A percentile compares a stretch with the other conserved stretches of the same genome.
phyloP scores from a whole-genome alignment of 441 rosid genomes.

The Croton setiger region DNA sequence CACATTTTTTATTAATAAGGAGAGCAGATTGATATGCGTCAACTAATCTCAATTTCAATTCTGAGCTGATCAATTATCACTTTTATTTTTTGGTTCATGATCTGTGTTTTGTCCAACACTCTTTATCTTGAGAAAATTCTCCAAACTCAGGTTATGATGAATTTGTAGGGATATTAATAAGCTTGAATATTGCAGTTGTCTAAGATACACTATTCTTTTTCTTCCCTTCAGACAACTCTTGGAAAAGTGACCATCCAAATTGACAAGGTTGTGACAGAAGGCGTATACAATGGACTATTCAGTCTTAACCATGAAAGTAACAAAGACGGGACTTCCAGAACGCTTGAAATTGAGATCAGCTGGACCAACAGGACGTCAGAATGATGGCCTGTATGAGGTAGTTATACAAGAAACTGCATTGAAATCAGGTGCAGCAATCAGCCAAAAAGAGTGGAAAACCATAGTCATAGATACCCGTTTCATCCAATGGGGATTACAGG shows the following conservation, averaged over 20 bases:
- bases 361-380: slow-evolving; percentile 63
- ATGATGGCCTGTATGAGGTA: slow-evolving; percentile 29
- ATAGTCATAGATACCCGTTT: neutral
- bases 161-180: neutral
- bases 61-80: neutral
- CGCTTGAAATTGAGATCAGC: slow-evolving; percentile 74
- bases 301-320: slow-evolving; percentile 54
- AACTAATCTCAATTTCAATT: neutral
- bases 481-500: slow-evolving; percentile 14
- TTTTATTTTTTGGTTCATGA: neutral
- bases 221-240: slow-evolving; percentile 53
- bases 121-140: neutral
- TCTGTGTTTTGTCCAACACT: neutral
- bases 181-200: neutral
- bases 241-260: slow-evolving; percentile 76
- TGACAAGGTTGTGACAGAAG: slow-evolving; percentile 77
- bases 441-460: slow-evolving; percentile 5
- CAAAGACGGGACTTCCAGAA: slow-evolving; percentile 60
- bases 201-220: too few relatives aligned
- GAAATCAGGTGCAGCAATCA: slow-evolving; percentile 14
- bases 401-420: slow-evolving; percentile 16
- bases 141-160: neutral
- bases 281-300: slow-evolving; percentile 73
- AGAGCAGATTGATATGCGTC: neutral
- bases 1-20: neutral